phyloP scores from a whole-genome alignment of 2,329 filamentous ascomycete species.

The Lasiodiplodia citricola region DNA sequence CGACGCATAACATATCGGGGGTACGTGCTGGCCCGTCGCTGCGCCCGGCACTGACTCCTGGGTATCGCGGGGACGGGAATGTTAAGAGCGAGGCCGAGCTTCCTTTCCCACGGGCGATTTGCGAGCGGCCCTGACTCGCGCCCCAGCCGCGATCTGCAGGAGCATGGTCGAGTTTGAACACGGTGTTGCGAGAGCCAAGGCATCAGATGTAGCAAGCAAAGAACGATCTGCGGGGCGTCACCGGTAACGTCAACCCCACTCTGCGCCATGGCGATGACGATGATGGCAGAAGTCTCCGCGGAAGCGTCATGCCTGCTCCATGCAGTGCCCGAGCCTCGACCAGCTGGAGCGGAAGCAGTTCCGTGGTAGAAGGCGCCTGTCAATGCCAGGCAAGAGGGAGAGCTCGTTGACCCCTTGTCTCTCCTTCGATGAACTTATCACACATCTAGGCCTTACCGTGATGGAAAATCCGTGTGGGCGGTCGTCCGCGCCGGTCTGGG shows the following conservation, averaged over 20 bases:
- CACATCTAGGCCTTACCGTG: not conserved
- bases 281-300: slow-evolving; percentile 11
- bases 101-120: slow-evolving; percentile 8
- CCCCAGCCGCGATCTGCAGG: slow-evolving; percentile 15
- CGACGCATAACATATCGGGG: slow-evolving; percentile 12
- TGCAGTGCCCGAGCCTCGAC: not conserved
- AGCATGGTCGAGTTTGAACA: slow-evolving; percentile 6
- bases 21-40: not conserved
- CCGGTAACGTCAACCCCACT: slow-evolving; percentile 6
- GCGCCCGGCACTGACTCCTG: not conserved
- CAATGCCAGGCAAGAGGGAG: not conserved
- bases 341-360: not conserved
- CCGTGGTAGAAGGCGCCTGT: not conserved
- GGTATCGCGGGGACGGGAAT: not conserved
- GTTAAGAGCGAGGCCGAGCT: not conserved
- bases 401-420: not conserved
- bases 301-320: not conserved
- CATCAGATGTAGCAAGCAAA: not conserved
- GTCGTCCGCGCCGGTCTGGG: not conserved
- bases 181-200: not conserved
- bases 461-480: not conserved
- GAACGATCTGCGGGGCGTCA: not conserved
- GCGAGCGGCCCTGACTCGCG: slow-evolving; percentile 6
- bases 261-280: not conserved
- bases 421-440: too few relatives aligned